Evolutionary conservation across 1,139 yeast species (phyloP).

Genomic region (Taphrina betulina): DNA sequence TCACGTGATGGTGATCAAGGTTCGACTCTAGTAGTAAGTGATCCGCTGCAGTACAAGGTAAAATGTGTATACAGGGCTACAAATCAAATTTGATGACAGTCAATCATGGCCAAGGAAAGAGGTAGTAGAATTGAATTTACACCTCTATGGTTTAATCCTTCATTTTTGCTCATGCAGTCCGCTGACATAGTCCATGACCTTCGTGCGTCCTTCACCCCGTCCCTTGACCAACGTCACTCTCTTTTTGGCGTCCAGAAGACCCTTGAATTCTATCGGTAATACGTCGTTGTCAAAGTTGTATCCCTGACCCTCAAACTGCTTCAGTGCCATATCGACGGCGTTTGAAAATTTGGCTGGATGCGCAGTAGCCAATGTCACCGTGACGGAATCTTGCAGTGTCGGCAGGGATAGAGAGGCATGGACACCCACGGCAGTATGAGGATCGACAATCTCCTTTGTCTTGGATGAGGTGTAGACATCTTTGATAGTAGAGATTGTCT

Average conservation of each 20-base stretch:
- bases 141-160: too few relatives aligned
- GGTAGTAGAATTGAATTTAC: too few relatives aligned
- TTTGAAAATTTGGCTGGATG: slow-evolving; percentile 98
- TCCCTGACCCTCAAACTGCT: slow-evolving; percentile 52
- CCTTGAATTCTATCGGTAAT: slow-evolving; percentile 80
- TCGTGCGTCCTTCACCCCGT: slow-evolving; percentile 20
- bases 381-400: slow-evolving; percentile 50
- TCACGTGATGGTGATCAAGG: too few relatives aligned
- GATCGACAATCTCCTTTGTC: slow-evolving; percentile 82
- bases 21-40: too few relatives aligned
- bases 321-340: slow-evolving; percentile 81
- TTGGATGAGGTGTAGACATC: slow-evolving; percentile 54
- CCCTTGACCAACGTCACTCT: slow-evolving; percentile 73
- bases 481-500: slow-evolving; percentile 75
- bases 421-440: slow-evolving; percentile 95
- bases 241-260: slow-evolving; percentile 67
- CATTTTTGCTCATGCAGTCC: slow-evolving; percentile 17
- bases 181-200: slow-evolving; percentile 30
- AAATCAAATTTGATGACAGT: too few relatives aligned
- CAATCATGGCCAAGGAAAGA: too few relatives aligned
- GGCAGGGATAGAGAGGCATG: slow-evolving; percentile 53
- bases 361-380: slow-evolving; percentile 89
- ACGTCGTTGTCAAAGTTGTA: slow-evolving; percentile 87
- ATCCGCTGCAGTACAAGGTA: too few relatives aligned
- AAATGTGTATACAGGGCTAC: too few relatives aligned